Conservation (phyloP, 371 early-diverging fungal species). For the Mortierella sp. region DNA sequence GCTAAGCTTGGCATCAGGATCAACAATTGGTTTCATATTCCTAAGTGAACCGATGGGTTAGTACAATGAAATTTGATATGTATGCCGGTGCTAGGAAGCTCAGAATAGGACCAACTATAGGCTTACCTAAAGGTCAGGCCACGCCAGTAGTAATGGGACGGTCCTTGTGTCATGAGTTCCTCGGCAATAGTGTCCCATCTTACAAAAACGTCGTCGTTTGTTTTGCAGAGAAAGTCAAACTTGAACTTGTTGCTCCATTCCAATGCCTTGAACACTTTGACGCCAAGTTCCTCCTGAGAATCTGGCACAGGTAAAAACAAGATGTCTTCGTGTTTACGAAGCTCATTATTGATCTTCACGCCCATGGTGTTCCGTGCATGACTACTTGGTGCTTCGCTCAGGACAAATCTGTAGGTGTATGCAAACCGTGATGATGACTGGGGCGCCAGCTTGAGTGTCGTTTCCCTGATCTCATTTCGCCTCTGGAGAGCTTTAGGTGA, state of each 20-base stretch:
- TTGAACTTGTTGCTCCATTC: conserved; percentile 59
- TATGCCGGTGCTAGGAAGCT: too few species aligned
- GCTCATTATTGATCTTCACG: conserved; percentile 57
- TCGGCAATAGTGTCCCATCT: conserved; percentile 63
- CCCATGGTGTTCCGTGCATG: conserved; percentile 57
- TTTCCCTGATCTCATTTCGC: conserved; percentile 59
- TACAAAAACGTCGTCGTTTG: conserved; percentile 71
- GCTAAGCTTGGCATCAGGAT: conserved; percentile 60
- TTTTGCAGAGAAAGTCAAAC: conserved; percentile 68
- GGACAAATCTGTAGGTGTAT: conserved; percentile 63
- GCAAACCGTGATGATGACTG: conserved; percentile 31
- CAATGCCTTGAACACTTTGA: conserved; percentile 64
- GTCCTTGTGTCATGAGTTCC: conserved; percentile 57
- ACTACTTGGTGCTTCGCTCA: conserved; percentile 65
- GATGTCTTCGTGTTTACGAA: conserved; percentile 60
- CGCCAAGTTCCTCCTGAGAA: conserved; percentile 58
- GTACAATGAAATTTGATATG: too few species aligned
- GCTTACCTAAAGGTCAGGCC: conserved; percentile 69
- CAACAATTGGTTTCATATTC: conserved; percentile 54
- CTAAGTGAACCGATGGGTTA: too few species aligned
- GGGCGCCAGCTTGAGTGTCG: conserved; percentile 55
- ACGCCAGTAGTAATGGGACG: conserved; percentile 61
- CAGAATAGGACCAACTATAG: too few species aligned
- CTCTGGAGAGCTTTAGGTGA: conserved; percentile 55
- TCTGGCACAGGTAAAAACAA: conserved; percentile 69